Conservation (phyloP, 2,329 filamentous ascomycete genomes). For the Talaromyces atroroseus region DNA sequence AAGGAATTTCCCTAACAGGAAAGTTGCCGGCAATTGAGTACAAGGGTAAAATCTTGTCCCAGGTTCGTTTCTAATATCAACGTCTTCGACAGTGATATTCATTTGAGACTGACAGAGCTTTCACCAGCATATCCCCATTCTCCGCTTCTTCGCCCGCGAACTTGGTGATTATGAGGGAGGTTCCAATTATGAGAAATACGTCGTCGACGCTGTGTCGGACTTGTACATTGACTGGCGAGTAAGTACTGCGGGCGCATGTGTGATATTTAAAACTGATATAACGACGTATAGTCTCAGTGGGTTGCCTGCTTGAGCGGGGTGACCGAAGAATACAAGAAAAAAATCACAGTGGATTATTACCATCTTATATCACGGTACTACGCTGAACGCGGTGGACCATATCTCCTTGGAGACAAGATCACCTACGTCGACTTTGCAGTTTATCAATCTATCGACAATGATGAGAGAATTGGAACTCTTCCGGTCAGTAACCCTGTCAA, state of each 20-base stretch:
- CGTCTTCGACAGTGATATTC: neutral
- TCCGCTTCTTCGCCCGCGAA: slow-evolving; percentile 34
- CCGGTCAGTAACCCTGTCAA: slow-evolving; percentile 21
- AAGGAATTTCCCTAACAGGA: slow-evolving; percentile 26
- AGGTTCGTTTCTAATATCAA: slow-evolving; percentile 13
- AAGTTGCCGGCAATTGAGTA: slow-evolving; percentile 33
- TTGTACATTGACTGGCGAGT: slow-evolving; percentile 40
- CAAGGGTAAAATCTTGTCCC: slow-evolving; percentile 26
- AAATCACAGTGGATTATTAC: slow-evolving; percentile 27
- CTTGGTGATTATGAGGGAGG: slow-evolving; percentile 34
- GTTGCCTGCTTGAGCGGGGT: slow-evolving; percentile 22
- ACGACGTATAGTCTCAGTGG: slow-evolving; percentile 18
- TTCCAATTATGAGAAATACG: slow-evolving; percentile 33
- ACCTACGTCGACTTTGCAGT: slow-evolving; percentile 38
- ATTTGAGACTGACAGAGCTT: neutral
- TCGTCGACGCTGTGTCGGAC: slow-evolving; percentile 34
- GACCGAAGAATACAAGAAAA: slow-evolving; percentile 29
- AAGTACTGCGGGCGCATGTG: slow-evolving; percentile 12
- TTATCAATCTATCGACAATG: slow-evolving; percentile 37
- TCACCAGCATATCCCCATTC: slow-evolving; percentile 27
- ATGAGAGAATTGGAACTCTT: slow-evolving; percentile 28
- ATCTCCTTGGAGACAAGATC: slow-evolving; percentile 32
- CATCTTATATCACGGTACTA: slow-evolving; percentile 27
- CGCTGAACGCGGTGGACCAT: slow-evolving; percentile 27
- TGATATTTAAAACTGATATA: no score